Conservation (phyloP, 345 rosid genomes). For the Carallia pectinifolia region DNA sequence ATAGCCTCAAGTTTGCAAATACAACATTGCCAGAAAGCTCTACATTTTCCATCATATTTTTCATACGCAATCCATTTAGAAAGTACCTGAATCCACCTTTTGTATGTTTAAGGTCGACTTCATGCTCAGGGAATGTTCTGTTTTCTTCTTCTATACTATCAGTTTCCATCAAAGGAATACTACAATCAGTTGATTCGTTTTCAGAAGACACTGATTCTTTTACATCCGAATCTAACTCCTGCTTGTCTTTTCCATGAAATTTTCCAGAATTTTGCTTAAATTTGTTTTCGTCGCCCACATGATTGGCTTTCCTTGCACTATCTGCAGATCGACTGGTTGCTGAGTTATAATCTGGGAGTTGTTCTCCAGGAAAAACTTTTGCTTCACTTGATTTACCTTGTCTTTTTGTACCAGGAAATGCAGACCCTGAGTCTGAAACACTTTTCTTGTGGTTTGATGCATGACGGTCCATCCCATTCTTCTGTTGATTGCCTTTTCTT, state of each 20-base stretch:
- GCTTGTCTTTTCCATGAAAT: constrained; percentile 34
- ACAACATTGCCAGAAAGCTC: constrained; percentile 43
- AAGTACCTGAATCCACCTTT: constrained; percentile 33
- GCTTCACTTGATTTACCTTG: constrained; percentile 44
- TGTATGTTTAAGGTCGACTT: constrained; percentile 34
- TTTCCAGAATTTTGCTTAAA: constrained; percentile 28
- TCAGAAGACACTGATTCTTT: constrained; percentile 34
- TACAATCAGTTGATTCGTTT: constrained; percentile 32
- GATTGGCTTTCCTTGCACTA: constrained; percentile 20
- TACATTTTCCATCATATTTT: constrained; percentile 43
- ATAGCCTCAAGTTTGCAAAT: constrained; percentile 45
- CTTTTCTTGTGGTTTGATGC: constrained; percentile 47
- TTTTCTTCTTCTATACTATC: constrained; percentile 30
- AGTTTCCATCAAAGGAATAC: constrained; percentile 33
- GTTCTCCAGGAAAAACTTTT: constrained; percentile 47
- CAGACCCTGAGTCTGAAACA: constrained; percentile 43
- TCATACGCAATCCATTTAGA: constrained; percentile 43
- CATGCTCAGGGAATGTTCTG: constrained; percentile 29
- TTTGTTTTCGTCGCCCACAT: constrained; percentile 31
- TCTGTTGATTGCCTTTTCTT: constrained; percentile 77
- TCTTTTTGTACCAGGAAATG: constrained; percentile 31
- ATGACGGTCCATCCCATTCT: constrained; percentile 62
- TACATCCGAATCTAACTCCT: constrained; percentile 30
- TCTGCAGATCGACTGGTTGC: constrained; percentile 24
- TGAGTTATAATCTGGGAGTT: constrained; percentile 42